phyloP scores from a whole-genome alignment of 495 filamentous ascomycete species.

The Podospora tetraspora region DNA sequence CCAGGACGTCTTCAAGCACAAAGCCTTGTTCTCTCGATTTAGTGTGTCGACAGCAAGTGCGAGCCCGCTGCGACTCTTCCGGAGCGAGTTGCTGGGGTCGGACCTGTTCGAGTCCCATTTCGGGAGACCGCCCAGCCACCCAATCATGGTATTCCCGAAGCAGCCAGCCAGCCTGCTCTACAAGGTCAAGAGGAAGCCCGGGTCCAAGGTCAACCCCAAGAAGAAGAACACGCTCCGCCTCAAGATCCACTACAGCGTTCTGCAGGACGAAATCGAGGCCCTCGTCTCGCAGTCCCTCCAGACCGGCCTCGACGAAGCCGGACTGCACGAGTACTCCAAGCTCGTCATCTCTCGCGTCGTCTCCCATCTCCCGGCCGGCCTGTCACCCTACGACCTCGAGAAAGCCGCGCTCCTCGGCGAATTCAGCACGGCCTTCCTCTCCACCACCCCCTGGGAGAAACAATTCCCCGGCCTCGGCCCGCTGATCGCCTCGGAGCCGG shows the following conservation, averaged over 20 bases:
- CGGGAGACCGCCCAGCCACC: constrained; percentile 47
- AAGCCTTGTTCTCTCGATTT: constrained; percentile 79
- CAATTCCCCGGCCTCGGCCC: constrained; percentile 42
- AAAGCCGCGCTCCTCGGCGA: constrained; percentile 49
- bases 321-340: constrained; percentile 41
- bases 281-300: constrained; percentile 38
- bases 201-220: constrained; percentile 30
- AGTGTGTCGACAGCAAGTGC: constrained; percentile 72
- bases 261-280: constrained; percentile 63
- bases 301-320: constrained; percentile 35
- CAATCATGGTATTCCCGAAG: constrained; percentile 66
- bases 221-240: constrained; percentile 56
- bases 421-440: constrained; percentile 38
- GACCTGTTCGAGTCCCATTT: constrained; percentile 61
- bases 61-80: constrained; percentile 68
- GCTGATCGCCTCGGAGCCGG: constrained; percentile 12
- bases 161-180: constrained; percentile 81
- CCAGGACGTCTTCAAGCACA: constrained; percentile 87
- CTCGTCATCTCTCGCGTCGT: constrained; percentile 48
- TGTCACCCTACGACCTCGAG: constrained; percentile 58
- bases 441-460: constrained; percentile 35
- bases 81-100: constrained; percentile 64
- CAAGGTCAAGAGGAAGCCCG: constrained; percentile 56
- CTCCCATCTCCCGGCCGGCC: constrained; percentile 43
- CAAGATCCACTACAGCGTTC: constrained; percentile 67